Evolutionary conservation across 2,329 filamentous ascomycete species (phyloP).

Genomic region (Eutypa lata): DNA sequence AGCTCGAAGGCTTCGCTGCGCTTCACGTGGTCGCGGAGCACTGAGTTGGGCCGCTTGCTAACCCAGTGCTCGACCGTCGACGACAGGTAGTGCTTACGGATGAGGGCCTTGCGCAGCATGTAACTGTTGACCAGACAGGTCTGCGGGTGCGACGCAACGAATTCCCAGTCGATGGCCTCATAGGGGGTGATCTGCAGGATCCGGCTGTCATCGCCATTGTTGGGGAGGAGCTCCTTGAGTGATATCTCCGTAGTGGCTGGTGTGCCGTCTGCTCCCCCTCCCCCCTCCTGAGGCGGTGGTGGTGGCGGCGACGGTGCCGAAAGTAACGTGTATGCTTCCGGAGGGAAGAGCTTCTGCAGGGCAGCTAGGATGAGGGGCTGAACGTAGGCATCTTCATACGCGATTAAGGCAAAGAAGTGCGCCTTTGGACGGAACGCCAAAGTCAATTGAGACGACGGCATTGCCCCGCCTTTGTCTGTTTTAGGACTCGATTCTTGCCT

Average conservation of each 20-base stretch:
- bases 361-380: slow-evolving; percentile 79
- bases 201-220: slow-evolving; percentile 36
- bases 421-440: slow-evolving; percentile 24
- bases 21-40: slow-evolving; percentile 69
- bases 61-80: slow-evolving; percentile 82
- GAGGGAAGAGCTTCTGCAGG: slow-evolving; percentile 60
- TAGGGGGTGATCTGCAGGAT: slow-evolving; percentile 82
- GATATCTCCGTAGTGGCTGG: slow-evolving; percentile 29
- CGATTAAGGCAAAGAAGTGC: slow-evolving; percentile 67
- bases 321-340: slow-evolving; percentile 53
- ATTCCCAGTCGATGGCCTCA: slow-evolving; percentile 82
- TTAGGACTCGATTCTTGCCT: slow-evolving; percentile 17
- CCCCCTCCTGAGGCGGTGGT: slow-evolving; percentile 4
- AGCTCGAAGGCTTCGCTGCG: slow-evolving; percentile 84
- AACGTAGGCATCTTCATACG: slow-evolving; percentile 87
- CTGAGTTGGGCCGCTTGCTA: slow-evolving; percentile 72
- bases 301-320: slow-evolving; percentile 34
- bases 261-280: neutral
- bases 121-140: slow-evolving; percentile 81
- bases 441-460: slow-evolving; percentile 11
- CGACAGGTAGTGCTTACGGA: slow-evolving; percentile 91
- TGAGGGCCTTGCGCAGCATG: slow-evolving; percentile 92
- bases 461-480: slow-evolving; percentile 9
- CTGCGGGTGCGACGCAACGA: slow-evolving; percentile 58
- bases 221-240: slow-evolving; percentile 34